Evolutionary conservation across 192 early-diverging fungal species (phyloP).

Genomic region (Coemansia sp.): DNA sequence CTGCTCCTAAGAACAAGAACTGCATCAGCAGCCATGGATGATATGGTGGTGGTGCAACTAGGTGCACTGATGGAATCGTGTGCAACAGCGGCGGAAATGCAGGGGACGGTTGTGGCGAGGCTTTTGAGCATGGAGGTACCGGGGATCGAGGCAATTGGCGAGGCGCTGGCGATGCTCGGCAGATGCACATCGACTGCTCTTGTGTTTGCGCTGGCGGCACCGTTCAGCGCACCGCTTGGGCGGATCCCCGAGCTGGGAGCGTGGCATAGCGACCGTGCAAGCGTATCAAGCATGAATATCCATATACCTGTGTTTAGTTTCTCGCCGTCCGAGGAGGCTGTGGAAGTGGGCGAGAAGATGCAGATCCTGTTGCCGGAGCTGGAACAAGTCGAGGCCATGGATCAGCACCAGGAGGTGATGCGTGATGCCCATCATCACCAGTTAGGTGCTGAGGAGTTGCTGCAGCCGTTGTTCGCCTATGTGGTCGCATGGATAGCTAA

Average conservation of each 20-base stretch:
- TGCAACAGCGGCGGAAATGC: conserved; percentile 20
- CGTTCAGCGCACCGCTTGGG: conserved; percentile 23
- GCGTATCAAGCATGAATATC: conserved; percentile 45
- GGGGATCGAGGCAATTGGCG: not conserved
- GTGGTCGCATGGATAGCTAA: conserved; percentile 9
- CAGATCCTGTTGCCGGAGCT: conserved; percentile 51
- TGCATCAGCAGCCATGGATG: not conserved
- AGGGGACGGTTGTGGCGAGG: not conserved
- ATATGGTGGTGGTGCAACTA: conserved; percentile 4
- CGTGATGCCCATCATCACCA: conserved; percentile 16
- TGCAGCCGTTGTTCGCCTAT: conserved; percentile 19
- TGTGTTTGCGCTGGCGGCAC: conserved; percentile 24
- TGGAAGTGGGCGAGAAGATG: conserved; percentile 51
- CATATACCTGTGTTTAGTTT: conserved; percentile 37
- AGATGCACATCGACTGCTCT: conserved; percentile 6
- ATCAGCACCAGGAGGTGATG: conserved; percentile 29
- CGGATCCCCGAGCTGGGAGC: conserved; percentile 18
- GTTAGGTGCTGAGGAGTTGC: not conserved
- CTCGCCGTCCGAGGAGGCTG: conserved; percentile 49
- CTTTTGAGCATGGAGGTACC: not conserved
- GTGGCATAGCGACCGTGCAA: conserved; percentile 26
- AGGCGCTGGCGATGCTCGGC: not conserved
- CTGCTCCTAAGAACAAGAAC: conserved; percentile 1
- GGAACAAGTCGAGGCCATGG: conserved; percentile 42
- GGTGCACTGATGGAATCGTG: conserved; percentile 29